Evolutionary conservation across 768 basidiomycete species (phyloP).

Genomic region (Pleurotus platypus): DNA sequence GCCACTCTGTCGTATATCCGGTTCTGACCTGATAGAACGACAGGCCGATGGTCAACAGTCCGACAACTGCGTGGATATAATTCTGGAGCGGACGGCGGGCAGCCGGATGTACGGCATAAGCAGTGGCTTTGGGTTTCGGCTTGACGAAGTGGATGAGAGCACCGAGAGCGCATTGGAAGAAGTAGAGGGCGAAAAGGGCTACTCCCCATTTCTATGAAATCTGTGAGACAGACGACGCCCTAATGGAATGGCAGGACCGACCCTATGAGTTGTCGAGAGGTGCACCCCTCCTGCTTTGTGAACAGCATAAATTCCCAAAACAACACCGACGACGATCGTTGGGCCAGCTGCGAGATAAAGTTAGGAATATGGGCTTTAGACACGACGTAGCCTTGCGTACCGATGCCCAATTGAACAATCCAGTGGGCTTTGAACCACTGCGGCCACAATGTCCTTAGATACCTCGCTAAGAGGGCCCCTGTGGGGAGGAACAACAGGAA

Average conservation of each 20-base stretch:
- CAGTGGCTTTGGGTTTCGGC: conserved; percentile 24
- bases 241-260: conserved; percentile 14
- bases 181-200: conserved; percentile 44
- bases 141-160: conserved; percentile 53
- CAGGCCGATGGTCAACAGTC: conserved; percentile 45
- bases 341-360: conserved; percentile 33
- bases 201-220: conserved; percentile 42
- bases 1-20: conserved; percentile 50
- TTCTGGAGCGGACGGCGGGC: conserved; percentile 47
- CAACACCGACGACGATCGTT: conserved; percentile 37
- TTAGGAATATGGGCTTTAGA: conserved; percentile 9
- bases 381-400: conserved; percentile 22
- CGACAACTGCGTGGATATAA: conserved; percentile 54
- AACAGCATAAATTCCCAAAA: conserved; percentile 40
- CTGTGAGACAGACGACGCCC: not conserved
- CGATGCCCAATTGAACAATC: conserved; percentile 43
- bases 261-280: conserved; percentile 47
- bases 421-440: conserved; percentile 55
- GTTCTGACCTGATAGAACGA: conserved; percentile 46
- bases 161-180: conserved; percentile 46
- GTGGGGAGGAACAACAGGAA: conserved; percentile 51
- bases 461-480: conserved; percentile 53
- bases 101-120: not conserved
- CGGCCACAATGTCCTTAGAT: conserved; percentile 42
- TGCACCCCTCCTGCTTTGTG: conserved; percentile 28